Conservation (phyloP, 352 stramenopile genomes). For the Phytophthora crassamura region DNA sequence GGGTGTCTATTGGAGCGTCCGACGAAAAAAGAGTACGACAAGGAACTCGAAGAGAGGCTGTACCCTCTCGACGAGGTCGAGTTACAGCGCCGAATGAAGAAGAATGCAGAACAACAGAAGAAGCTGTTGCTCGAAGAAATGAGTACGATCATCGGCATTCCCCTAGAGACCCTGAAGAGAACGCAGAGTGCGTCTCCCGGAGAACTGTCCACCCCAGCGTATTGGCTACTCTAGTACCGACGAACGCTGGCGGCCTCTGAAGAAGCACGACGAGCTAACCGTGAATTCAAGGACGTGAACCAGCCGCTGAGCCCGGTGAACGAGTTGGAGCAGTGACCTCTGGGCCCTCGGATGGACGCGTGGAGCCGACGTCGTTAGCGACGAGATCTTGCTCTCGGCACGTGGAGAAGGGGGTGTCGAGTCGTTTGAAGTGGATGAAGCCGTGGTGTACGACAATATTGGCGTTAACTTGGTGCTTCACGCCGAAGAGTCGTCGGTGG, state of each 20-base stretch:
- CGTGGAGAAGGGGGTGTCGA: too few species aligned
- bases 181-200: not conserved
- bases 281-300: too few species aligned
- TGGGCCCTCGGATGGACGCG: too few species aligned
- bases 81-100: not conserved
- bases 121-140: not conserved
- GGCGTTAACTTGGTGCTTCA: too few species aligned
- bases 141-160: not conserved
- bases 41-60: slow-evolving; percentile 9
- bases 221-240: slow-evolving; percentile 7
- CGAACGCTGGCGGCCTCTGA: not conserved
- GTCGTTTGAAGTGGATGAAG: too few species aligned
- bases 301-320: too few species aligned
- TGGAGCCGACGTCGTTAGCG: too few species aligned
- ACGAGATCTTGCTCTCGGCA: too few species aligned
- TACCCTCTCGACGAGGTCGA: slow-evolving; percentile 3
- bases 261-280: not conserved
- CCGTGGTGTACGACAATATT: too few species aligned
- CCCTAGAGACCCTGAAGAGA: not conserved
- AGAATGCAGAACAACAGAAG: not conserved
- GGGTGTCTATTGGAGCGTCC: not conserved
- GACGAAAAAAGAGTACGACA: slow-evolving; percentile 1
- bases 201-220: not conserved
- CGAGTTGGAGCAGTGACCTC: too few species aligned
- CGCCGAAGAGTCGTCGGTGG: too few species aligned